phyloP scores from a whole-genome alignment of 306 rosid genomes.

The Vicia villosa region DNA sequence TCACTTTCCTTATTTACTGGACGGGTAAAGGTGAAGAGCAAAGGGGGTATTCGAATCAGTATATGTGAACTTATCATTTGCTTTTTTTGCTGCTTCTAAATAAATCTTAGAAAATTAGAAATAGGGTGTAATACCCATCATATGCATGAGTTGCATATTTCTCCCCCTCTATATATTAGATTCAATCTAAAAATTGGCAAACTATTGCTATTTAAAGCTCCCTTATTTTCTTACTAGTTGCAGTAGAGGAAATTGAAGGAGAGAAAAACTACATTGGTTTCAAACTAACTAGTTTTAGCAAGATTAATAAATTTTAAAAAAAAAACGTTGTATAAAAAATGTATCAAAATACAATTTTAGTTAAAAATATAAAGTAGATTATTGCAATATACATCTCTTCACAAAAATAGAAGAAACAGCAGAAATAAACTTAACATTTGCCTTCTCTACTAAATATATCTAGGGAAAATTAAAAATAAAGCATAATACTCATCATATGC shows the following conservation, averaged over 20 bases:
- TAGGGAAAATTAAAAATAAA: slow-evolving; percentile 18
- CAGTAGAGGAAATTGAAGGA: neutral
- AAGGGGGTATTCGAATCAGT: neutral
- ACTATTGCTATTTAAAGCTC: slow-evolving; percentile 15
- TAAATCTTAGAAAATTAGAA: too few species aligned
- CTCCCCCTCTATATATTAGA: neutral
- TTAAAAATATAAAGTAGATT: slow-evolving; percentile 14
- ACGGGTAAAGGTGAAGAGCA: neutral
- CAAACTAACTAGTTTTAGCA: neutral
- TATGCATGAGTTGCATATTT: neutral
- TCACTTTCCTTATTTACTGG: neutral
- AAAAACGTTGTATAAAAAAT: too few species aligned
- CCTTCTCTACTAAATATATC: slow-evolving; percentile 19
- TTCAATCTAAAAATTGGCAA: neutral
- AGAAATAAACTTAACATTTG: neutral
- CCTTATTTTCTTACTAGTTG: slow-evolving; percentile 26
- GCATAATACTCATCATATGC: neutral
- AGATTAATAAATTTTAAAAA: too few species aligned
- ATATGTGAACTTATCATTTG: too few species aligned
- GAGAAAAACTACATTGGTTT: neutral
- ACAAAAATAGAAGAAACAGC: slow-evolving; percentile 1
- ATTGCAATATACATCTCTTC: slow-evolving; percentile 3
- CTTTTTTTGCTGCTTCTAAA: too few species aligned
- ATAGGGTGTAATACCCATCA: neutral
- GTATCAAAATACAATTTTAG: neutral